Evolutionary conservation across 768 basidiomycete genomes (phyloP).

Genomic region (Boletus rubroflammeus): DNA sequence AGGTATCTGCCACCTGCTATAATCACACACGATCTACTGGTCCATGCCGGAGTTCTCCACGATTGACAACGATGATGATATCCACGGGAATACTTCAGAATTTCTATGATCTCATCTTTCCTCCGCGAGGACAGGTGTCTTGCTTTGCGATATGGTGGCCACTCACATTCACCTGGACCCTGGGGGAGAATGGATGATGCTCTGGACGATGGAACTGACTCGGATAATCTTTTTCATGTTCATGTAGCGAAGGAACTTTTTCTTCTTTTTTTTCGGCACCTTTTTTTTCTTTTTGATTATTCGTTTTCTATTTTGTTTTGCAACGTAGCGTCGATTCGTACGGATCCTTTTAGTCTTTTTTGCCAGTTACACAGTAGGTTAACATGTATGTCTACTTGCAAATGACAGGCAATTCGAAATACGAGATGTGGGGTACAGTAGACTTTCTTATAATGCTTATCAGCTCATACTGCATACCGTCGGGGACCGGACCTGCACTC

Average conservation of each 20-base stretch:
- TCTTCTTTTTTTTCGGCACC: background rate
- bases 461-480: no score
- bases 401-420: constrained; percentile 9
- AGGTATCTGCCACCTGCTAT: constrained; percentile 22
- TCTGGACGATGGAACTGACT: constrained; percentile 25
- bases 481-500: no score
- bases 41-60: constrained; percentile 15
- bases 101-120: constrained; percentile 23
- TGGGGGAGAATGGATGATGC: constrained; percentile 3
- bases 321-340: constrained; percentile 18
- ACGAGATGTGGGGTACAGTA: background rate
- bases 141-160: constrained; percentile 2
- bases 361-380: constrained; percentile 6
- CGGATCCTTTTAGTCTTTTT: constrained; percentile 23
- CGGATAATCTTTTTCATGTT: constrained; percentile 30
- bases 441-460: no score
- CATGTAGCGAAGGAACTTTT: constrained; percentile 22
- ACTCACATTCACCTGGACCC: constrained; percentile 1
- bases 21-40: constrained; percentile 27
- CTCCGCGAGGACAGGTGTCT: constrained; percentile 8
- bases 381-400: background rate
- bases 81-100: constrained; percentile 18
- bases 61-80: constrained; percentile 27
- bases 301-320: constrained; percentile 34
- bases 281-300: constrained; percentile 22